A percentile compares a stretch with the other conserved stretches of the same genome.
Conservation (phyloP, 1,139 yeast species). For the Yamadazyma trypodendri region DNA sequence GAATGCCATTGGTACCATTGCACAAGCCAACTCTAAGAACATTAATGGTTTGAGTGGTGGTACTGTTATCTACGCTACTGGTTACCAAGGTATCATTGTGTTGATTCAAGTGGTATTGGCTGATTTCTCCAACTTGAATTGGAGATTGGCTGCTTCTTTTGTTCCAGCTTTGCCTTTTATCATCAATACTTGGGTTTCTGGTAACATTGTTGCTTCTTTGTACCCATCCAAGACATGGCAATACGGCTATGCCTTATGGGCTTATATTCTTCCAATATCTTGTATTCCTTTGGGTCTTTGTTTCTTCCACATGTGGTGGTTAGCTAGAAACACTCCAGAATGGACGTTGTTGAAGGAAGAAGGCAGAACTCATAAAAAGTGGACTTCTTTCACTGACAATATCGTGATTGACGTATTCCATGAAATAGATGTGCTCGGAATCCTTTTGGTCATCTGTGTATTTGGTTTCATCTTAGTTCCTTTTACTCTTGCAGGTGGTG, state of each 20-base stretch:
- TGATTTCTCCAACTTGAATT: constrained; percentile 65
- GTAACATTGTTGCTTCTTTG: constrained; percentile 45
- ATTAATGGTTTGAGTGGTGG: constrained; percentile 73
- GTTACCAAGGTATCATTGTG: constrained; percentile 64
- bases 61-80: constrained; percentile 66
- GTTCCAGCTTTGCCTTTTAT: constrained; percentile 69
- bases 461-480: constrained; percentile 60
- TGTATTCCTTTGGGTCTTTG: constrained; percentile 57
- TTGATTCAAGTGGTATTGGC: constrained; percentile 57
- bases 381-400: constrained; percentile 18
- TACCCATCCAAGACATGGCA: constrained; percentile 50
- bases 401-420: constrained; percentile 31
- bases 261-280: constrained; percentile 66
- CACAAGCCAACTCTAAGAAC: constrained; percentile 65
- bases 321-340: constrained; percentile 53
- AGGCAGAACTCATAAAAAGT: constrained; percentile 24
- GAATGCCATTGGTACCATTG: constrained; percentile 68
- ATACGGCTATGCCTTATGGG: constrained; percentile 81
- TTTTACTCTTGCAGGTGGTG: constrained; percentile 58
- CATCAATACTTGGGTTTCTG: constrained; percentile 76
- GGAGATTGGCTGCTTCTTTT: constrained; percentile 65
- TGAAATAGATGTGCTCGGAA: constrained; percentile 57
- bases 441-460: constrained; percentile 46
- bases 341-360: constrained; percentile 29
- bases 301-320: constrained; percentile 53